A percentile compares a stretch with the other conserved stretches of the same genome.
Conservation (phyloP, 176 grass and related monocot genomes). For the Oryza meridionalis region DNA sequence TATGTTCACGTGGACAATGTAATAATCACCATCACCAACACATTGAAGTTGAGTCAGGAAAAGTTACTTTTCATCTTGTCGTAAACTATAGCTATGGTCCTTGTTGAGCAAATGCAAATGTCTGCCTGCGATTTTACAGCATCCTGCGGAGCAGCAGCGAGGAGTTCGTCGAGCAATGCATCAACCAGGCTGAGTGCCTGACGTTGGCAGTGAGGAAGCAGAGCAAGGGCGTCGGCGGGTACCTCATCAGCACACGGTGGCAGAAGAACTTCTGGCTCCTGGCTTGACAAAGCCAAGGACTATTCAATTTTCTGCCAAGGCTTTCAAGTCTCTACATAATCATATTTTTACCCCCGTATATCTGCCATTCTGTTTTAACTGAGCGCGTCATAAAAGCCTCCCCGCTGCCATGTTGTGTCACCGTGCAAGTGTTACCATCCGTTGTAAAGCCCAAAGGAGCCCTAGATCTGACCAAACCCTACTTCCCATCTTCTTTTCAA, state of each 20-base stretch:
- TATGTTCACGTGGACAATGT: conserved; percentile 5
- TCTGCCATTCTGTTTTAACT: conserved; percentile 17
- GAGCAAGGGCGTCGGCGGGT: conserved; percentile 82
- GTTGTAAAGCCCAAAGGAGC: conserved; percentile 53
- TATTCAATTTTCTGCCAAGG: conserved; percentile 4
- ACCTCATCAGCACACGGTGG: conserved; percentile 85
- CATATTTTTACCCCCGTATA: conserved; percentile 40
- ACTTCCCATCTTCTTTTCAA: conserved; percentile 10
- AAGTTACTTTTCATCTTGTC: conserved; percentile 11
- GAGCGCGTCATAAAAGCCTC: conserved; percentile 5
- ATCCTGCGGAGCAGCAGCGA: conserved; percentile 68
- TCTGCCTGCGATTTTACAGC: conserved; percentile 42
- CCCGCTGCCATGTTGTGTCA: not conserved
- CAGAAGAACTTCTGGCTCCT: conserved; percentile 99
- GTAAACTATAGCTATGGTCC: not conserved
- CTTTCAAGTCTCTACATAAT: conserved; percentile 1
- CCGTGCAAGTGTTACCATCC: conserved; percentile 18
- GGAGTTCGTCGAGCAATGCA: conserved; percentile 90
- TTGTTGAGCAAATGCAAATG: conserved; percentile 18
- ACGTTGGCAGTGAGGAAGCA: conserved; percentile 88
- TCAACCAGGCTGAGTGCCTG: conserved; percentile 79
- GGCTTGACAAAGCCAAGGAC: conserved; percentile 45
- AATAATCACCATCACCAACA: not conserved
- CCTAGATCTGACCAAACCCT: conserved; percentile 45
- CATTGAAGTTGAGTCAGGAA: not conserved